phyloP scores from a whole-genome alignment of 371 early-diverging fungal species.

The Mucor sp. region DNA sequence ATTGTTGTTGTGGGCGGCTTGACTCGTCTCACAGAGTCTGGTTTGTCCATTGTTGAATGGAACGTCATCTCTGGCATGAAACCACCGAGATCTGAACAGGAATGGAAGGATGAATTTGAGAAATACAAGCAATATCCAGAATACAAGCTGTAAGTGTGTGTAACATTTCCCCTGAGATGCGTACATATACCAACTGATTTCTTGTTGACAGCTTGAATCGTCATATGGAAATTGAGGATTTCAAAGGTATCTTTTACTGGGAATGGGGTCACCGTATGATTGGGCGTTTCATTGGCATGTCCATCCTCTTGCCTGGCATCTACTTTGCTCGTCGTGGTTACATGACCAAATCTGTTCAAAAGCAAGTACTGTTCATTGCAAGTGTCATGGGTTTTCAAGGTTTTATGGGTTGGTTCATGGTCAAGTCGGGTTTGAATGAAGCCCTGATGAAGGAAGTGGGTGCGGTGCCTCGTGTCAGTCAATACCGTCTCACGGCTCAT shows the following conservation, averaged over 20 bases:
- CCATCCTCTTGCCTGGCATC: conserved; percentile 82
- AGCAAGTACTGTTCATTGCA: conserved; percentile 72
- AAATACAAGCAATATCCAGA: conserved; percentile 98
- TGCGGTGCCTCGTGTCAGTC: conserved; percentile 89
- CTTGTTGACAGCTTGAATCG: conserved; percentile 72
- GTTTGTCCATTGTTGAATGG: conserved; percentile 97
- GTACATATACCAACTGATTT: too few species aligned
- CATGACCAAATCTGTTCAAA: conserved; percentile 69
- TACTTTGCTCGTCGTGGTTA: conserved; percentile 82
- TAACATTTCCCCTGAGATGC: neutral
- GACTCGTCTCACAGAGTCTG: conserved; percentile 94
- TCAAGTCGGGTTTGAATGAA: conserved; percentile 84
- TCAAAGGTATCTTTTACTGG: conserved; percentile 95
- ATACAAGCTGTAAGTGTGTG: conserved; percentile 76
- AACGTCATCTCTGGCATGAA: conserved; percentile 90
- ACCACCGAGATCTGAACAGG: conserved; percentile 81
- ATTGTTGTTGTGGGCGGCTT: conserved; percentile 95
- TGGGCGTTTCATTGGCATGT: conserved; percentile 88
- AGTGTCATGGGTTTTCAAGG: conserved; percentile 90
- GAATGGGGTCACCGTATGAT: conserved; percentile 96
- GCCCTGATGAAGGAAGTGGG: conserved; percentile 77
- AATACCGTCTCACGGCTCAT: conserved; percentile 92
- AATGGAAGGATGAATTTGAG: conserved; percentile 93
- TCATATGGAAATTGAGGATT: conserved; percentile 86
- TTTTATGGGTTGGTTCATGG: conserved; percentile 97